Evolutionary conservation across 2,329 filamentous ascomycete species (phyloP).

Genomic region (Calonectria naviculata): DNA sequence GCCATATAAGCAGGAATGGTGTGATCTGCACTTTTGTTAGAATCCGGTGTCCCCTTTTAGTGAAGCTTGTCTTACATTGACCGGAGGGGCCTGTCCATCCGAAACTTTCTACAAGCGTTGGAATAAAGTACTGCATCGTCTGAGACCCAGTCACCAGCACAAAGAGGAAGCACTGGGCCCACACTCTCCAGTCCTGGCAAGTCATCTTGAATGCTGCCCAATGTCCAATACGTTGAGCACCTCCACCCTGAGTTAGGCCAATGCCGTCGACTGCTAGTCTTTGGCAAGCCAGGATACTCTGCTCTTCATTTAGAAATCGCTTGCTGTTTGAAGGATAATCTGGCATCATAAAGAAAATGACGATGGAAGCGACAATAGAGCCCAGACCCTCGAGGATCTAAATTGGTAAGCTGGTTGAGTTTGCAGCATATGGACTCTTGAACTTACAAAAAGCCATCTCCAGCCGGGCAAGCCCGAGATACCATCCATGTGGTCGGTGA

Average conservation of each 20-base stretch:
- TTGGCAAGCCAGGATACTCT: not conserved
- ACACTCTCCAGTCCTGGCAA: not conserved
- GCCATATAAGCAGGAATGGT: not conserved
- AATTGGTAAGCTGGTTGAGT: not conserved
- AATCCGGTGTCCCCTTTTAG: too few relatives aligned
- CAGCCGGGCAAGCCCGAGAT: not conserved
- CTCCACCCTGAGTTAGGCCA: not conserved
- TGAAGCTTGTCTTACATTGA: not conserved
- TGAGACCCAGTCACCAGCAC: not conserved
- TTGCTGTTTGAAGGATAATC: not conserved
- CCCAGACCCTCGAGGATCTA: not conserved
- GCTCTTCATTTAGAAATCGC: not conserved
- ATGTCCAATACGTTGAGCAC: not conserved
- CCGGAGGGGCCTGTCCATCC: not conserved
- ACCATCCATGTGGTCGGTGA: not conserved
- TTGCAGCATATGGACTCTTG: too few relatives aligned
- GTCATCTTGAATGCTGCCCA: constrained; percentile 3
- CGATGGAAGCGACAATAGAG: not conserved
- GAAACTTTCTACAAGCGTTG: not conserved
- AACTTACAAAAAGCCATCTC: not conserved
- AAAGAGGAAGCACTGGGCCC: not conserved
- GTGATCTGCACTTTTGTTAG: not conserved
- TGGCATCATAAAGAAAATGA: not conserved
- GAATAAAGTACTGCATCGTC: not conserved
- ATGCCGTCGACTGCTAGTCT: not conserved